Percentiles rank a stretch among this genome's conserved stretches.
Conservation (phyloP, 2,329 filamentous ascomycete genomes). For the Alternaria gaisen region DNA sequence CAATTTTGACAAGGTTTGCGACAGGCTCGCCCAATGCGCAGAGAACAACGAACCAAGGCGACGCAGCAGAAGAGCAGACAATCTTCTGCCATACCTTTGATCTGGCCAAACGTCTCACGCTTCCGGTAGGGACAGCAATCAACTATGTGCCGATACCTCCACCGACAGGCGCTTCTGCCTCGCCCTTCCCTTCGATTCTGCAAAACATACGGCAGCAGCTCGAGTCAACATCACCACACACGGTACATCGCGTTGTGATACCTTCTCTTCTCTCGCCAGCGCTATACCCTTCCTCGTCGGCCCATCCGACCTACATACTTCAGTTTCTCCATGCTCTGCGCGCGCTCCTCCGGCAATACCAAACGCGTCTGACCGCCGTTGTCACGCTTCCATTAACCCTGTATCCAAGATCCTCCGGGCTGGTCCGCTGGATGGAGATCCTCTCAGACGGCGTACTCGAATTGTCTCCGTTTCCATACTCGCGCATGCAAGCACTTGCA, state of each 20-base stretch:
- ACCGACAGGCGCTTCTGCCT: constrained; percentile 63
- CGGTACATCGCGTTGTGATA: constrained; percentile 83
- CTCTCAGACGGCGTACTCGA: constrained; percentile 88
- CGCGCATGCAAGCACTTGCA: constrained; percentile 60
- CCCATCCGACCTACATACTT: constrained; percentile 76
- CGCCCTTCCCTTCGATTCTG: constrained; percentile 75
- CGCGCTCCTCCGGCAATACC: constrained; percentile 74
- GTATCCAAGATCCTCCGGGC: constrained; percentile 76
- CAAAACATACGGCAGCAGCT: constrained; percentile 64
- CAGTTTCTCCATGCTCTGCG: constrained; percentile 83
- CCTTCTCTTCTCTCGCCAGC: constrained; percentile 88
- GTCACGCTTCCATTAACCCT: constrained; percentile 82
- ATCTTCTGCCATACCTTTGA: constrained; percentile 63
- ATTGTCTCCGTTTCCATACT: constrained; percentile 75
- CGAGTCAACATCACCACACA: constrained; percentile 60
- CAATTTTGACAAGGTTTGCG: constrained; percentile 27
- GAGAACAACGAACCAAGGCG: constrained; percentile 24
- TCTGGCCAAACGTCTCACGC: constrained; percentile 59
- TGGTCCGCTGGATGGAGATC: constrained; percentile 86
- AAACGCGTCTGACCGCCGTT: constrained; percentile 73
- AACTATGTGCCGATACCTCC: constrained; percentile 61
- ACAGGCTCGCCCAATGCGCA: constrained; percentile 33
- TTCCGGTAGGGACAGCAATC: constrained; percentile 53
- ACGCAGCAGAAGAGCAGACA: constrained; percentile 57
- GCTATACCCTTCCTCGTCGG: constrained; percentile 74